Conservation (phyloP, 192 early-diverging fungal genomes). For the Rhizophagus prolifer region DNA sequence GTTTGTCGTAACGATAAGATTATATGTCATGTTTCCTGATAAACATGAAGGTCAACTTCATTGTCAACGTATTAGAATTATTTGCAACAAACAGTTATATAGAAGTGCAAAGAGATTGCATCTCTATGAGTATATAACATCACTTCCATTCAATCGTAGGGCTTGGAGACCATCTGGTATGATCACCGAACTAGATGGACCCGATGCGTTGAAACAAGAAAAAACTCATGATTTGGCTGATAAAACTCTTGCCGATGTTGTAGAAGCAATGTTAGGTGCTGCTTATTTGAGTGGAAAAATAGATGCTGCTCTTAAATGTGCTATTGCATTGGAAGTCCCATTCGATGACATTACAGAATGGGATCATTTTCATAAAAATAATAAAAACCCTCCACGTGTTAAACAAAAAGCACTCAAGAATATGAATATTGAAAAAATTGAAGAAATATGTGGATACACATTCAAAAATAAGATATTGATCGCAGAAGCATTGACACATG, state of each 20-base stretch:
- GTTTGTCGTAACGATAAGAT: slow-evolving; percentile 64
- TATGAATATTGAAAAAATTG: slow-evolving; percentile 32
- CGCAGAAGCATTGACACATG: slow-evolving; percentile 85
- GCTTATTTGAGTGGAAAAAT: slow-evolving; percentile 60
- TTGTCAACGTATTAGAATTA: slow-evolving; percentile 62
- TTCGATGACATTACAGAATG: slow-evolving; percentile 55
- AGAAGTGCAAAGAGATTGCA: slow-evolving; percentile 48
- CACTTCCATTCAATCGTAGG: slow-evolving; percentile 59
- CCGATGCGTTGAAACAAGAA: slow-evolving; percentile 27
- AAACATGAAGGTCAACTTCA: slow-evolving; percentile 82
- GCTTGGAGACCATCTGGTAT: slow-evolving; percentile 55
- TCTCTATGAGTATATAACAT: slow-evolving; percentile 61
- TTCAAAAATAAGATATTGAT: slow-evolving; percentile 70
- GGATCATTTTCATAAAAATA: slow-evolving; percentile 44
- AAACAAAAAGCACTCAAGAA: slow-evolving; percentile 8
- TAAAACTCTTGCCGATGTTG: slow-evolving; percentile 82
- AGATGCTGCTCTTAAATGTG: slow-evolving; percentile 51
- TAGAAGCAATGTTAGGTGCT: slow-evolving; percentile 84
- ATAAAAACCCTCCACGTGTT: slow-evolving; percentile 32
- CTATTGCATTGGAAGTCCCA: slow-evolving; percentile 56
- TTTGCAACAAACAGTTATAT: slow-evolving; percentile 77
- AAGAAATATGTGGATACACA: slow-evolving; percentile 52
- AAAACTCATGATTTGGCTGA: slow-evolving; percentile 62
- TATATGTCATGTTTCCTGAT: slow-evolving; percentile 74
- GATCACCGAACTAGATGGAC: slow-evolving; percentile 35